phyloP scores from a whole-genome alignment of 495 filamentous ascomycete genomes.

The Tetracladium marchalianum region DNA sequence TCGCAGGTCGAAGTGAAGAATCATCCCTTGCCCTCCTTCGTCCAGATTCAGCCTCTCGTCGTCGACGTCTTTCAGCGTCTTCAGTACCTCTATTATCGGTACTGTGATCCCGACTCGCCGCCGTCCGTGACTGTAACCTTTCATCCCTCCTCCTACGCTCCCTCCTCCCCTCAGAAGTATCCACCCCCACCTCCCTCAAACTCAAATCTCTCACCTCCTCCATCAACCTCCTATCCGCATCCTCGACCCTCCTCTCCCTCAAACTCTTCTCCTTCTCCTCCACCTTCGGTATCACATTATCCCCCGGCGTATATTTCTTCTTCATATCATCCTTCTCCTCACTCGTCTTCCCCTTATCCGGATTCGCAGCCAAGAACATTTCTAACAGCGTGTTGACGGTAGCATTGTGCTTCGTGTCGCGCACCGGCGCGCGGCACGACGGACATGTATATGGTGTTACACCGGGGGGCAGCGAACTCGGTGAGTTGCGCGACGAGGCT shows the following conservation, averaged over 20 bases:
- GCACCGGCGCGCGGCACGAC: slow-evolving; percentile 77
- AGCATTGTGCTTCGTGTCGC: slow-evolving; percentile 75
- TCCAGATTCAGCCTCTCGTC: slow-evolving; percentile 21
- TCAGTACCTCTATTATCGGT: slow-evolving; percentile 15
- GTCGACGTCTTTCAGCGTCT: slow-evolving; percentile 24
- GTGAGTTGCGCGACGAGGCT: slow-evolving; percentile 29
- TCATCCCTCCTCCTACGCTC: slow-evolving; percentile 36
- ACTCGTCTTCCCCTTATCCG: slow-evolving; percentile 51
- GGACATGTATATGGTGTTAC: slow-evolving; percentile 71
- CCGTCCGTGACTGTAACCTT: slow-evolving; percentile 15
- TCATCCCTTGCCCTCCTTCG: slow-evolving; percentile 22
- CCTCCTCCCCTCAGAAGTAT: slow-evolving; percentile 31
- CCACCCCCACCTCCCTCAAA: slow-evolving; percentile 51
- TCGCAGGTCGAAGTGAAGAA: slow-evolving; percentile 21
- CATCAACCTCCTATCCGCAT: slow-evolving; percentile 59
- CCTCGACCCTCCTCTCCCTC: slow-evolving; percentile 41
- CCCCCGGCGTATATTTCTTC: slow-evolving; percentile 63
- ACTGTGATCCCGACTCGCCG: slow-evolving; percentile 16
- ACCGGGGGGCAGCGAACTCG: slow-evolving; percentile 24
- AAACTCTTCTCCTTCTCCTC: slow-evolving; percentile 27
- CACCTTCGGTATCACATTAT: slow-evolving; percentile 57
- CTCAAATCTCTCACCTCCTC: slow-evolving; percentile 63
- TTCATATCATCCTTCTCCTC: slow-evolving; percentile 65
- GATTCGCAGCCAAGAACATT: slow-evolving; percentile 66
- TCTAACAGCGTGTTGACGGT: slow-evolving; percentile 75